phyloP scores from a whole-genome alignment of 441 rosid genomes.

The Capsella rubella region DNA sequence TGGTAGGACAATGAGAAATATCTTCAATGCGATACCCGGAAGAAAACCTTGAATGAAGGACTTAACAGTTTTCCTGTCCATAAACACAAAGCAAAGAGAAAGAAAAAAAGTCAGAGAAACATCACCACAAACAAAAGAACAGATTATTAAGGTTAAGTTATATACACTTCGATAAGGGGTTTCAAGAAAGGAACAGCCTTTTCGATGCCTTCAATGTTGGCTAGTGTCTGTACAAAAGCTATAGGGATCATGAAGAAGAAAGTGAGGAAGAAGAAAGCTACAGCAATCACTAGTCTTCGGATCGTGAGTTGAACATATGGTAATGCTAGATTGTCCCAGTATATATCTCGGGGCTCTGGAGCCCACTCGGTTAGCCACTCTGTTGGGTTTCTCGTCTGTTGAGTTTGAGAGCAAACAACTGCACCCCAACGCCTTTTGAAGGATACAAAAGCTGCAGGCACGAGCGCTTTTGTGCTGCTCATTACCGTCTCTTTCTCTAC shows the following conservation, averaged over 20 bases:
- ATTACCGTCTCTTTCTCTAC: slow-evolving; percentile 63
- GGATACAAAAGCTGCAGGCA: slow-evolving; percentile 93
- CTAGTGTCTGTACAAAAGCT: slow-evolving; percentile 90
- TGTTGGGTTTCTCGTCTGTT: slow-evolving; percentile 90
- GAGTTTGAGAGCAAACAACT: slow-evolving; percentile 96
- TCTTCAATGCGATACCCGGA: slow-evolving; percentile 94
- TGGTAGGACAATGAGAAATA: slow-evolving; percentile 87
- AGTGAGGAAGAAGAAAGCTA: slow-evolving; percentile 87
- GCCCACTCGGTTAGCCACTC: slow-evolving; percentile 97
- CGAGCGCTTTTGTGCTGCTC: slow-evolving; percentile 59
- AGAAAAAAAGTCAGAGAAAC: slow-evolving; percentile 16
- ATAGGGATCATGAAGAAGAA: slow-evolving; percentile 99
- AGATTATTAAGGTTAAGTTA: slow-evolving; percentile 9
- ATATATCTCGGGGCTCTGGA: slow-evolving; percentile 91
- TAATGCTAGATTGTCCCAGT: slow-evolving; percentile 89
- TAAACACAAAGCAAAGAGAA: not conserved
- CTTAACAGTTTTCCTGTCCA: slow-evolving; percentile 64
- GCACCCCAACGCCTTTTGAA: slow-evolving; percentile 95
- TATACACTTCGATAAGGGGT: slow-evolving; percentile 72
- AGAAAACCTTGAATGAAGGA: slow-evolving; percentile 91
- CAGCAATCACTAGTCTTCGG: slow-evolving; percentile 70
- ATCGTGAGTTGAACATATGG: slow-evolving; percentile 87
- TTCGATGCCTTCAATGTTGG: slow-evolving; percentile 90
- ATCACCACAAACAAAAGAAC: not conserved
- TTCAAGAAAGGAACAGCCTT: slow-evolving; percentile 78